Evolutionary conservation across 2,329 filamentous ascomycete genomes (phyloP).

Genomic region (Raffaelea deltoideospora): DNA sequence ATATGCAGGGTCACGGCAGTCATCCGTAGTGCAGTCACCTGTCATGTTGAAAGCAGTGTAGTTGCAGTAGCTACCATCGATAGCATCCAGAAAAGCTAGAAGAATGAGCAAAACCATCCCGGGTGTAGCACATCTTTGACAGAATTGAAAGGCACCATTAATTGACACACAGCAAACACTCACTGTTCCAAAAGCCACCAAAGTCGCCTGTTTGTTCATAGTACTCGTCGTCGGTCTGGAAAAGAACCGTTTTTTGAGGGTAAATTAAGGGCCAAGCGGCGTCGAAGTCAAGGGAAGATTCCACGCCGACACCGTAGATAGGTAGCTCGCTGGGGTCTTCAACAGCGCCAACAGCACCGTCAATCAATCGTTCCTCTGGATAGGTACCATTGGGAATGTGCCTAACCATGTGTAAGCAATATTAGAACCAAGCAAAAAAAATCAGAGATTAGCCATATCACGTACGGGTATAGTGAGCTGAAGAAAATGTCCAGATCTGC

Average conservation of each 20-base stretch:
- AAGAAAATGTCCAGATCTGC: constrained; percentile 10
- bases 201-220: constrained; percentile 14
- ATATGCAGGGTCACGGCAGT: constrained; percentile 28
- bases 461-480: constrained; percentile 10
- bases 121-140: too few species aligned
- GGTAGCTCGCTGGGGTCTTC: constrained; percentile 5
- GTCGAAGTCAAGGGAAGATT: constrained; percentile 22
- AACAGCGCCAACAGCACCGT: constrained; percentile 14
- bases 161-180: too few species aligned
- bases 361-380: constrained; percentile 16
- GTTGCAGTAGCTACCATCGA: constrained; percentile 33
- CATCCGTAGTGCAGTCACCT: constrained; percentile 20
- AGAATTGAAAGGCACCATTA: too few species aligned
- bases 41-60: constrained; percentile 28
- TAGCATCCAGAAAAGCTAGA: constrained; percentile 30
- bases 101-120: too few species aligned
- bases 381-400: constrained; percentile 17
- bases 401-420: too few species aligned
- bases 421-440: too few species aligned
- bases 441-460: too few species aligned
- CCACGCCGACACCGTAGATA: constrained; percentile 17
- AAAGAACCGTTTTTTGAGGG: constrained; percentile 22
- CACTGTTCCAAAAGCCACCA: constrained; percentile 5
- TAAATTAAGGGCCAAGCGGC: constrained; percentile 22
- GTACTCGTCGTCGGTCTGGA: constrained; percentile 25